Base-by-base conservation (phyloP, 352 stramenopile species). In the Albugo candida region DNA sequence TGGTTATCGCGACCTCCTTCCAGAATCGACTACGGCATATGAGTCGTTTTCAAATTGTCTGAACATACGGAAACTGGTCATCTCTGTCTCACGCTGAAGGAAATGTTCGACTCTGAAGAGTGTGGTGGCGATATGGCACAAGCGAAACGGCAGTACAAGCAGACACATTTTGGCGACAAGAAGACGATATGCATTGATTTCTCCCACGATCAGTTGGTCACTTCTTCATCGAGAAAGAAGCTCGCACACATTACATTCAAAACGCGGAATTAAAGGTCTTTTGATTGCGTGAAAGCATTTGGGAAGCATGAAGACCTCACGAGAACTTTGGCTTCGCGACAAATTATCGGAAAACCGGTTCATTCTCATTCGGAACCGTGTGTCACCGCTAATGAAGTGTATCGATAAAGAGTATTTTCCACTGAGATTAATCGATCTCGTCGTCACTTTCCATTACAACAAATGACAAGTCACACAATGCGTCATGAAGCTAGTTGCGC, bases 281-380 rank as follows among this genome's bases (percentile, higher is more conserved):
- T 65, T 58, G 2, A 57, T 85, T 36, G 70, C 59, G 1, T 66
- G 63, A 45, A 70, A 85, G 41, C 69, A 69, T 46, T 56, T 78
- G 5, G 73, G 73, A 19, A 53, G 57, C 13, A 72, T 78, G 60
- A 73, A 70, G 40, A 78, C 76, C 43, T 64, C 55, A 44, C 63
- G 75, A 38, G 64, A 83, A 42, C 53, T 65, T 10, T 74, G 82
- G n/a, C 54, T 68, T 5, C 56, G 52, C 21, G 56, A 56, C 14
- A 70, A 70, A 21, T 58, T 82, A 14, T 63, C 58, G 16, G 67
- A 76, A 44, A 59, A 68, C 10, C 83, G 73, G 73, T 85, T 85
- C 45, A 80, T 77, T 45, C 64, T 84, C 24, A 82, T 84, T 41
- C 83, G 72, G 72, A 83, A 83, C 48, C 47, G 82, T 11, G 66